Conservation (phyloP, 257 asterid species). For the Salvia rosmarinus region DNA sequence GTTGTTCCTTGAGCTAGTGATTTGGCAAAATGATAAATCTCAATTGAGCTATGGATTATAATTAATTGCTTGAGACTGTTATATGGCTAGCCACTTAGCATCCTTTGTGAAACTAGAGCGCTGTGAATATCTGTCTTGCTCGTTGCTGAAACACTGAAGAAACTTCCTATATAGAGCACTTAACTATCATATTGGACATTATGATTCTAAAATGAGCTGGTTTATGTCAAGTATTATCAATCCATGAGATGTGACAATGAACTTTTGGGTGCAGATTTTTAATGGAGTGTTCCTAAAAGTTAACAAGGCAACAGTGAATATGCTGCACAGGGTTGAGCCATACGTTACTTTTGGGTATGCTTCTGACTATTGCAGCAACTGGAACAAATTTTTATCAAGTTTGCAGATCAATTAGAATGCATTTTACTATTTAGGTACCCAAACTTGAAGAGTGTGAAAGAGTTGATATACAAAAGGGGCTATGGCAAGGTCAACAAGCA, state of each 20-base stretch:
- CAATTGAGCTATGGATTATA: neutral
- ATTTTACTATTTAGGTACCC: conserved; percentile 51
- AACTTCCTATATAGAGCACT: no score
- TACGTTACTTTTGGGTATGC: conserved; percentile 76
- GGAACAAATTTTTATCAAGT: no score
- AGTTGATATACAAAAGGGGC: conserved; percentile 74
- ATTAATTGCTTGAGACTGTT: neutral
- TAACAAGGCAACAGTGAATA: conserved; percentile 71
- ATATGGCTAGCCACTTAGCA: neutral
- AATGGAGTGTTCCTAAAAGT: conserved; percentile 79
- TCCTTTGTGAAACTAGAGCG: neutral
- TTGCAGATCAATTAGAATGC: neutral
- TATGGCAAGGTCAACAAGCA: conserved; percentile 75
- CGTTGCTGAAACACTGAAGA: neutral
- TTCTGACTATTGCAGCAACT: neutral
- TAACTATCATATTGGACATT: neutral
- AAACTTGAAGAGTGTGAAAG: conserved; percentile 67
- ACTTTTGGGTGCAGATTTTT: conserved; percentile 48
- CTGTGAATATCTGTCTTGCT: neutral
- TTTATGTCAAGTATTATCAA: no score
- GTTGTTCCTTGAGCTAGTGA: neutral
- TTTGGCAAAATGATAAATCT: neutral
- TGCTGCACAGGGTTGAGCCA: conserved; percentile 78
- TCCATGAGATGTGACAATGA: neutral
- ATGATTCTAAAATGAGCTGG: neutral